Percentiles rank a stretch among this genome's conserved stretches.
Conservation (phyloP, 345 rosid genomes). For the Rhodomyrtus tomentosa region DNA sequence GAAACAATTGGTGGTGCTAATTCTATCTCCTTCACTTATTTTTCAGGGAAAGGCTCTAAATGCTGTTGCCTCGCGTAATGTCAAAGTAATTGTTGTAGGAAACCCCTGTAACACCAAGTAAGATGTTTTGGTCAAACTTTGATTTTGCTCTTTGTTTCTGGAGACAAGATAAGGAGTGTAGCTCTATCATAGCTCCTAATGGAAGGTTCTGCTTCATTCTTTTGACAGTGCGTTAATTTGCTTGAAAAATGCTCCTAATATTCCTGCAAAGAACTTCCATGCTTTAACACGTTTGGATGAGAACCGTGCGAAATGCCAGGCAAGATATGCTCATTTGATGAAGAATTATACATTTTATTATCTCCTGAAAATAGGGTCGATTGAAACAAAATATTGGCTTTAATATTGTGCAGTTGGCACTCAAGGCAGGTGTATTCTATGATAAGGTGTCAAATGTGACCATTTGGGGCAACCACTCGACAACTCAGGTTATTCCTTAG, state of each 20-base stretch:
- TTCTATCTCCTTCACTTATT: background rate
- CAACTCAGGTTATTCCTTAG: constrained; percentile 66
- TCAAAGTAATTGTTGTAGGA: constrained; percentile 92
- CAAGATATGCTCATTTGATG: constrained; percentile 1
- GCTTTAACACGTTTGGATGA: constrained; percentile 93
- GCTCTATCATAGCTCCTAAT: background rate
- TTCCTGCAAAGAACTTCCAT: constrained; percentile 95
- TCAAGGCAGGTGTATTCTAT: constrained; percentile 91
- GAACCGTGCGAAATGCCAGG: constrained; percentile 98
- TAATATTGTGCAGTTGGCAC: constrained; percentile 60
- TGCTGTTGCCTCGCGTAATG: constrained; percentile 76
- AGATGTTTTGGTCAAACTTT: constrained; percentile 1
- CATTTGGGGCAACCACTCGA: constrained; percentile 99
- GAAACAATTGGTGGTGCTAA: background rate
- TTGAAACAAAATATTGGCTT: background rate
- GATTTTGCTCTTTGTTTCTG: background rate
- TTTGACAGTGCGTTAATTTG: constrained; percentile 79
- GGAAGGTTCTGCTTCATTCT: background rate
- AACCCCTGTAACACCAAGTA: constrained; percentile 99
- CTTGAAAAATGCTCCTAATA: constrained; percentile 87
- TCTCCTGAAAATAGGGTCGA: background rate
- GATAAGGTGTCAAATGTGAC: constrained; percentile 94
- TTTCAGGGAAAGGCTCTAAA: constrained; percentile 86
- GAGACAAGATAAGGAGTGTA: background rate
- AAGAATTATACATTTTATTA: background rate